These are phyloP conservation scores for Geotrichum reessii DNA, from an alignment of 1,139 yeast genomes.

Conservation along the genomic window DNA sequence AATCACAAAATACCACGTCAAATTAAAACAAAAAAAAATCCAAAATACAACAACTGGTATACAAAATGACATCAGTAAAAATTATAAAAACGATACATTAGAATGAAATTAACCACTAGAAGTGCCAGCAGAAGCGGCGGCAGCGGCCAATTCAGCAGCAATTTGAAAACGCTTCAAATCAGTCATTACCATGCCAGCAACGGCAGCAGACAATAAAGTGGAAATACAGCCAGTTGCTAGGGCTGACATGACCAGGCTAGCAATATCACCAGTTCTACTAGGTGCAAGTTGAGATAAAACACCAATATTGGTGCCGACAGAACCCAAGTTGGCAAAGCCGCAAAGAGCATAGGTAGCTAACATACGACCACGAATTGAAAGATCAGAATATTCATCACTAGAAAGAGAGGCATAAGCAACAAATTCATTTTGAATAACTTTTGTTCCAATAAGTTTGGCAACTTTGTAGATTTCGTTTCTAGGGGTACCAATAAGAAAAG, in stretches of 20 bases:
- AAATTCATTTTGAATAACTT: conserved; percentile 60
- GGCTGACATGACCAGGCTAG: conserved; percentile 47
- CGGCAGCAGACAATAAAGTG: conserved; percentile 56
- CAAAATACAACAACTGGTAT: background rate
- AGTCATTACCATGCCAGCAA: conserved; percentile 64
- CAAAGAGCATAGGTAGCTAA: conserved; percentile 61
- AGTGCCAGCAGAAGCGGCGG: conserved; percentile 1
- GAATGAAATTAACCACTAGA: background rate
- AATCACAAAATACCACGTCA: background rate
- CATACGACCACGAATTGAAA: conserved; percentile 52
- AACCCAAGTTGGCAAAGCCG: conserved; percentile 62
- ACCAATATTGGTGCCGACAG: conserved; percentile 60
- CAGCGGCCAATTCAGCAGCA: conserved; percentile 11
- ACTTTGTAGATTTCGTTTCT: conserved; percentile 50
- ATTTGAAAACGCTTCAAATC: conserved; percentile 35
- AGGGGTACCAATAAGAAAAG: conserved; percentile 59
- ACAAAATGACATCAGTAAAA: background rate
- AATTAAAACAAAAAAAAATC: background rate
- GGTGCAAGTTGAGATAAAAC: conserved; percentile 58
- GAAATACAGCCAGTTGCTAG: conserved; percentile 52
- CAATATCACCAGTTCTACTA: conserved; percentile 46
- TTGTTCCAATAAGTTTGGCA: conserved; percentile 51
- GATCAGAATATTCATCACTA: conserved; percentile 42
- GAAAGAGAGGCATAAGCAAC: conserved; percentile 49
- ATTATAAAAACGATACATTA: background rate